Conservation (phyloP, 2,329 filamentous ascomycete species). For the Teratosphaeria gauchensis region DNA sequence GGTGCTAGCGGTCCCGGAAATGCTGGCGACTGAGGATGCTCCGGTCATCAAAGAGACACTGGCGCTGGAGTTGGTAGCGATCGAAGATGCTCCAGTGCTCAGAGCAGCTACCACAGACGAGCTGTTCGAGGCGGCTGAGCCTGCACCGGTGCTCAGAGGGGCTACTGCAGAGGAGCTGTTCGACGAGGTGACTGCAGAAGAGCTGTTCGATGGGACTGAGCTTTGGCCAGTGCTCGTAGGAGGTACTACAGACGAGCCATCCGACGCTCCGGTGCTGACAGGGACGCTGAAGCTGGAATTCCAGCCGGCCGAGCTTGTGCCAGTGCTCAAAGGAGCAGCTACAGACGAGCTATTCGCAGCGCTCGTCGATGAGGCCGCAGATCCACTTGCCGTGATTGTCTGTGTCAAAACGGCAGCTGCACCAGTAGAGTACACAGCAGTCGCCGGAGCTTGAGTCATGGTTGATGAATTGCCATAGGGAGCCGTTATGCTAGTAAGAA, state of each 20-base stretch:
- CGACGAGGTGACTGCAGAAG: too few species aligned
- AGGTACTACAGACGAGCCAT: too few species aligned
- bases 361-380: not conserved
- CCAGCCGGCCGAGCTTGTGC: too few species aligned
- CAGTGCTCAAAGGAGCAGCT: not conserved
- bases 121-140: not conserved
- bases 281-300: too few species aligned
- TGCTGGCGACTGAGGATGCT: too few species aligned
- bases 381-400: not conserved
- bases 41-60: not conserved
- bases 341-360: not conserved
- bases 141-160: too few species aligned
- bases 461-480: not conserved
- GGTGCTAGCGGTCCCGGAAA: too few species aligned
- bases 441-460: not conserved
- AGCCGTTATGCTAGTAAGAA: not conserved
- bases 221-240: too few species aligned
- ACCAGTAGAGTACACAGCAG: not conserved
- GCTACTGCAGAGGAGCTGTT: too few species aligned
- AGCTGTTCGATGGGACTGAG: too few species aligned
- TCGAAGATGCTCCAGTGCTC: not conserved
- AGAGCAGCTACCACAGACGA: not conserved
- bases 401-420: too few species aligned
- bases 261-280: too few species aligned
- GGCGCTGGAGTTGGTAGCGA: not conserved